A percentile compares a stretch with the other conserved stretches of the same genome.
These are phyloP conservation scores for Pleurotus cornucopiae DNA, from an alignment of 768 basidiomycete species.

Conservation along the genomic window DNA sequence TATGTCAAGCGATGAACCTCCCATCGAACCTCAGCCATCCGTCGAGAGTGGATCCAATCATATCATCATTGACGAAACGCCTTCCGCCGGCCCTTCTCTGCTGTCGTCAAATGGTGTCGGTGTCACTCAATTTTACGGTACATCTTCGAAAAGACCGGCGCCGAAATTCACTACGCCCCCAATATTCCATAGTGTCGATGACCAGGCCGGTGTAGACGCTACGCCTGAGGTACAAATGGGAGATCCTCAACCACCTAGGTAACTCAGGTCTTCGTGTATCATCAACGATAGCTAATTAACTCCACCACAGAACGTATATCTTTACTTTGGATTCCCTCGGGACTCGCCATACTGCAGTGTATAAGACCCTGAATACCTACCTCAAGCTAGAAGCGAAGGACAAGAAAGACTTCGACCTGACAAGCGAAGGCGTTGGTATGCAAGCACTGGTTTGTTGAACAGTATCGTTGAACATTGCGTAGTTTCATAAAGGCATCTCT, in stretches of 20 bases:
- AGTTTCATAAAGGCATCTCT: background rate
- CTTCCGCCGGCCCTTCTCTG: background rate
- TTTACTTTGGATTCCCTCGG: slow-evolving; percentile 91
- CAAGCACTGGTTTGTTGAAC: slow-evolving; percentile 43
- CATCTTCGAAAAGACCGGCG: background rate
- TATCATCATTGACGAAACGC: too few relatives aligned
- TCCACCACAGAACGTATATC: slow-evolving; percentile 59
- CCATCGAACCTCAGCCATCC: background rate
- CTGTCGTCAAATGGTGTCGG: background rate
- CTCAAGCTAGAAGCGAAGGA: slow-evolving; percentile 74
- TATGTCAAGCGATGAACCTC: background rate
- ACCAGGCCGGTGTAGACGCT: background rate
- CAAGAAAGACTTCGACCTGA: slow-evolving; percentile 44
- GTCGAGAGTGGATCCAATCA: background rate
- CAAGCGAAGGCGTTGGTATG: slow-evolving; percentile 39
- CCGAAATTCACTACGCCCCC: background rate
- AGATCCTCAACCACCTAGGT: background rate
- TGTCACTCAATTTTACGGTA: background rate
- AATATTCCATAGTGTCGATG: background rate
- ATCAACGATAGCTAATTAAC: background rate
- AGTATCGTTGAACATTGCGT: background rate
- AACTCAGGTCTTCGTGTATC: background rate
- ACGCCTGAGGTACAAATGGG: background rate
- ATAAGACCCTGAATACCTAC: slow-evolving; percentile 60
- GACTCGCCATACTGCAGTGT: slow-evolving; percentile 60